Evolutionary conservation across 257 asterid species (phyloP).

Genomic region (Avicennia marina): DNA sequence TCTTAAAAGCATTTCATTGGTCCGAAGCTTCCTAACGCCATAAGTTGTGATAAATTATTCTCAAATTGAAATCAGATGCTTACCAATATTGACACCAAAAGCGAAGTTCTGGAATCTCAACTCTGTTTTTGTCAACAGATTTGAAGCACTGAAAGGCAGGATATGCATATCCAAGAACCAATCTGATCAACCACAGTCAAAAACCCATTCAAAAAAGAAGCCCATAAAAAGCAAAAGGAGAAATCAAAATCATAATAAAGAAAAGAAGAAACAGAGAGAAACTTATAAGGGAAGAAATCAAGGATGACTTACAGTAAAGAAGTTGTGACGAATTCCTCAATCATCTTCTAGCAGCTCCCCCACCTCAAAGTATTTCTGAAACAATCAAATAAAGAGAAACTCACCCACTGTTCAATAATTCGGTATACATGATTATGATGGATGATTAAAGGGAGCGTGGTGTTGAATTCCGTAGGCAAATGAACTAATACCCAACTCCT

Average conservation of each 20-base stretch:
- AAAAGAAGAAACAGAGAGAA: background rate
- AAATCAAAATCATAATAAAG: background rate
- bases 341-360: background rate
- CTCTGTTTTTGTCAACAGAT: constrained; percentile 67
- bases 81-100: constrained; percentile 99
- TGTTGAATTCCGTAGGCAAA: no score
- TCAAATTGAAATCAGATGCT: background rate
- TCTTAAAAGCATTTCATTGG: background rate
- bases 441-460: no score
- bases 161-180: constrained; percentile 86
- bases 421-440: no score
- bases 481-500: no score
- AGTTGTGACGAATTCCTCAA: background rate
- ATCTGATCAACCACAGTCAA: constrained; percentile 32
- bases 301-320: background rate
- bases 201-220: no score
- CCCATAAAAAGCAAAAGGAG: no score
- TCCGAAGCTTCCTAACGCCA: background rate
- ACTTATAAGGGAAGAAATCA: background rate
- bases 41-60: background rate
- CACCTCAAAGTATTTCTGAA: no score
- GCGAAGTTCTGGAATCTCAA: constrained; percentile 63
- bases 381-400: no score
- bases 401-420: no score
- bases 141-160: constrained; percentile 91